Evolutionary conservation across 2,329 filamentous ascomycete species (phyloP), one percentile per base, ranked within the genome.

Genomic region (Didymella sp.): DNA sequence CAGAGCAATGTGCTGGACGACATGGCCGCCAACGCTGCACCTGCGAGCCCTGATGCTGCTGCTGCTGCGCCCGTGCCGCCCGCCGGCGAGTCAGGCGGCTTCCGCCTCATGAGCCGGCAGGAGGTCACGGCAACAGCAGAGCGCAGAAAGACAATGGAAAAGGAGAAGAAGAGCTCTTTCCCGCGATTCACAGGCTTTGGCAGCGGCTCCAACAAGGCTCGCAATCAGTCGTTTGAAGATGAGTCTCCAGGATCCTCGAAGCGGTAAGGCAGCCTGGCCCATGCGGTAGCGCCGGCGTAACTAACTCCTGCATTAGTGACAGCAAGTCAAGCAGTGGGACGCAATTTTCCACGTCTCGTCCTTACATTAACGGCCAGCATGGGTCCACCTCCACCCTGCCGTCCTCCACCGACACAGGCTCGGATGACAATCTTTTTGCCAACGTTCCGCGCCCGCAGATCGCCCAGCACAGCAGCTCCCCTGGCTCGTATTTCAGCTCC

Each of bases 291-390:
- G 61, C 58, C 64, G 62, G 63, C 60, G 58, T 40, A 61, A 64
- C 69, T 74, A 60, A 75, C 47, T 59, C 54, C 51, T 62, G 60
- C 61, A 61, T 61, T 68, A 76, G 74, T 57, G 73, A 74, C 58
- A 76, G 74, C 67, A 76, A 76, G 58, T 76, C 73, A n/a, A 77
- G 75, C 65, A 77, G 69, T 64, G 73, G 72, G 37, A 74, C 74
- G 41, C 71, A 75, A 57, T 72, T 68, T 56, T 71, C 68, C 31
- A 59, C 66, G 17, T 70, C 71, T 31, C 68, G 73, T 43, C 70
- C 71, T 40, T 77, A 77, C 60, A 69, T 73, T 53, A 71, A 70
- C 58, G 70, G 66, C 58, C 74, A 69, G 51, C 71, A 69, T 61
- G 73, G 73, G 47, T 76, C 74, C 4, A 73, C 68, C 21, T 76